These are phyloP conservation scores for Beta macrorhiza DNA, from an alignment of 179 eudicot species.

Conservation along the genomic window DNA sequence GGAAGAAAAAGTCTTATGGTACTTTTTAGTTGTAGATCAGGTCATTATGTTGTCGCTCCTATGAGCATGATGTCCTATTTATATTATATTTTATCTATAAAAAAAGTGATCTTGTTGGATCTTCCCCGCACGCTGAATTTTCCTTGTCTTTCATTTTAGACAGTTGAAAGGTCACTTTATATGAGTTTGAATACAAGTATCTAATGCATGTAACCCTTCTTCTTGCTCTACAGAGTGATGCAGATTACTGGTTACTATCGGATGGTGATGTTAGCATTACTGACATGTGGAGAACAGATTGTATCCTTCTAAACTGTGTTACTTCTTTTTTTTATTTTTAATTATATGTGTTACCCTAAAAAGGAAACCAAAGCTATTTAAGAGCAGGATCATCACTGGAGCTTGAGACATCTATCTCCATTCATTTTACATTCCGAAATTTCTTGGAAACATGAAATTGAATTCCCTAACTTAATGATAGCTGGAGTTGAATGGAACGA, in stretches of 20 bases:
- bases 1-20: not conserved
- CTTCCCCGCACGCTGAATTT: not conserved
- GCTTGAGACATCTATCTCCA: not conserved
- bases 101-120: not conserved
- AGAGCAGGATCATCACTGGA: not conserved
- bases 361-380: not conserved
- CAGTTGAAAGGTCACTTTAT: not conserved
- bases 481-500: conserved; percentile 70
- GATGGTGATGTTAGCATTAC: conserved; percentile 86
- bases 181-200: conserved; percentile 5
- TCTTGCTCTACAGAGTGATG: conserved; percentile 59
- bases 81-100: not conserved
- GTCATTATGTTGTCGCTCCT: not conserved
- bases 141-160: not conserved
- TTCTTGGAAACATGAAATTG: not conserved
- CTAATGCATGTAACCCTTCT: not conserved
- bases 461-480: conserved; percentile 38
- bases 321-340: not conserved
- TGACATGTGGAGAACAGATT: conserved; percentile 87
- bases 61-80: not conserved
- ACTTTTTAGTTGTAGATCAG: not conserved
- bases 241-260: conserved; percentile 86
- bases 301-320: conserved; percentile 52
- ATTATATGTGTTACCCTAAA: not conserved
- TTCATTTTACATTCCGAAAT: not conserved